Evolutionary conservation across 805 yeast species (phyloP).

Genomic region (Metschnikowia shivogae): DNA sequence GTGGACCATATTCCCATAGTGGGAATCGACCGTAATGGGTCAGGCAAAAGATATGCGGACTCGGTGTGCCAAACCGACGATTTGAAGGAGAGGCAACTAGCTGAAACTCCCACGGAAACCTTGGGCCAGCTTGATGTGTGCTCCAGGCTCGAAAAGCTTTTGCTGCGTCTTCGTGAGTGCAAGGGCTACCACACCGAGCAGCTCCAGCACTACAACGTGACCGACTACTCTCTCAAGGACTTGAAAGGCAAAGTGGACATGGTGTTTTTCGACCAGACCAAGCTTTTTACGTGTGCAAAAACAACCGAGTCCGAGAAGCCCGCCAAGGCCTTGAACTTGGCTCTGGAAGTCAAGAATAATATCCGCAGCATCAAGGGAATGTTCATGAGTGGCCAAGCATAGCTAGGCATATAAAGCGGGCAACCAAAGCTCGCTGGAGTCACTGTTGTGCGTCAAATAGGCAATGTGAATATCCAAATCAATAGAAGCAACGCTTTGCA

Average conservation of each 20-base stretch:
- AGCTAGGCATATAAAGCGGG: neutral
- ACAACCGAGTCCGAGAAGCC: slow-evolving; percentile 5
- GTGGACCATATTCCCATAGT: slow-evolving; percentile 40
- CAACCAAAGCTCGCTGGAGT: no score
- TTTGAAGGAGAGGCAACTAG: slow-evolving; percentile 19
- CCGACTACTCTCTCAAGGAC: slow-evolving; percentile 29
- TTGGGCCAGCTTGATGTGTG: slow-evolving; percentile 24
- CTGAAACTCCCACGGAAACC: slow-evolving; percentile 20
- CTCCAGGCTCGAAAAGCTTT: slow-evolving; percentile 22
- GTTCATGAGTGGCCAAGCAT: slow-evolving; percentile 40
- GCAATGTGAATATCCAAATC: no score
- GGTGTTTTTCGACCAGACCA: slow-evolving; percentile 29
- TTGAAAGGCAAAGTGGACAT: slow-evolving; percentile 35
- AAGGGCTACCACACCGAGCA: slow-evolving; percentile 25
- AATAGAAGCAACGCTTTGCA: no score
- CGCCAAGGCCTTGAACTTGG: slow-evolving; percentile 21
- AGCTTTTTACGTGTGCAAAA: slow-evolving; percentile 22
- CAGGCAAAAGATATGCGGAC: slow-evolving; percentile 33
- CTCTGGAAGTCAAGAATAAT: slow-evolving; percentile 32
- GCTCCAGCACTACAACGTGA: slow-evolving; percentile 30
- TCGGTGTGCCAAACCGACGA: slow-evolving; percentile 36
- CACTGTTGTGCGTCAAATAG: no score
- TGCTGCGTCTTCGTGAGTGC: slow-evolving; percentile 22
- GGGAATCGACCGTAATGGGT: slow-evolving; percentile 26
- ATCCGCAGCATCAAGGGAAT: slow-evolving; percentile 42